phyloP scores from a whole-genome alignment of 2,329 filamentous ascomycete genomes.

The Dothiorella sarmentorum region DNA sequence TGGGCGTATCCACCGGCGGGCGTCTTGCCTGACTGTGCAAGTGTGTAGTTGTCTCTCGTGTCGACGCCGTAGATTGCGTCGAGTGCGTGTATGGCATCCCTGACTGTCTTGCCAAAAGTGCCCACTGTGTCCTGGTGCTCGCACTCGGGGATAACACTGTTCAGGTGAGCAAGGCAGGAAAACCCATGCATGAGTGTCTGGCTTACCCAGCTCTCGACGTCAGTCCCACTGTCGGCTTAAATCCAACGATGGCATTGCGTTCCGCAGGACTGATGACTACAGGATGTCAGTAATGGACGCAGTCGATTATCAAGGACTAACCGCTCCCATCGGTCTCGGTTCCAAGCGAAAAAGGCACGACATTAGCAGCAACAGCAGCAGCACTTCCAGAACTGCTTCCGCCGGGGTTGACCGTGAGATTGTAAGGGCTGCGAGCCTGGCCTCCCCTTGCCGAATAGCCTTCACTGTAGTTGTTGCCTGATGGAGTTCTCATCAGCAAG shows the following conservation, averaged over 20 bases:
- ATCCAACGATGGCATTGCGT: constrained; percentile 65
- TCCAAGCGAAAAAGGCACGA: constrained; percentile 62
- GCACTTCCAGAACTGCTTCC: constrained; percentile 67
- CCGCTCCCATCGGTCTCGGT: constrained; percentile 52
- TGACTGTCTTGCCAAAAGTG: constrained; percentile 62
- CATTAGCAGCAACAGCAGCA: constrained; percentile 61
- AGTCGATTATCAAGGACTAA: not conserved
- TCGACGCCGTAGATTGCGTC: constrained; percentile 68
- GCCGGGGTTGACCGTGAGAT: constrained; percentile 64
- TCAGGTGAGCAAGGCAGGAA: not conserved
- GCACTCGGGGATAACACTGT: constrained; percentile 57
- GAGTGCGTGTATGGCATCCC: constrained; percentile 64
- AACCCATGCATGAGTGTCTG: not conserved
- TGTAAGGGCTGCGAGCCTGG: constrained; percentile 53
- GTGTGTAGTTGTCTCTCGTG: constrained; percentile 62
- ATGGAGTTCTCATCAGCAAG: not conserved
- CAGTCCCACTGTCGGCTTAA: constrained; percentile 53
- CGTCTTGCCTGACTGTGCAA: constrained; percentile 53
- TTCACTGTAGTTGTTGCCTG: constrained; percentile 33
- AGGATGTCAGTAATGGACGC: not conserved
- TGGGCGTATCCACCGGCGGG: constrained; percentile 56
- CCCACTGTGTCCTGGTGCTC: constrained; percentile 68
- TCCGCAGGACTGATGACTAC: constrained; percentile 66
- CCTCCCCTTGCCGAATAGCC: constrained; percentile 33
- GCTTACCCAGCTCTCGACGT: not conserved